Percentiles rank a stretch among this genome's conserved stretches.
Conservation (phyloP, 2,329 filamentous ascomycete species). For the Pseudogymnoascus sp. region DNA sequence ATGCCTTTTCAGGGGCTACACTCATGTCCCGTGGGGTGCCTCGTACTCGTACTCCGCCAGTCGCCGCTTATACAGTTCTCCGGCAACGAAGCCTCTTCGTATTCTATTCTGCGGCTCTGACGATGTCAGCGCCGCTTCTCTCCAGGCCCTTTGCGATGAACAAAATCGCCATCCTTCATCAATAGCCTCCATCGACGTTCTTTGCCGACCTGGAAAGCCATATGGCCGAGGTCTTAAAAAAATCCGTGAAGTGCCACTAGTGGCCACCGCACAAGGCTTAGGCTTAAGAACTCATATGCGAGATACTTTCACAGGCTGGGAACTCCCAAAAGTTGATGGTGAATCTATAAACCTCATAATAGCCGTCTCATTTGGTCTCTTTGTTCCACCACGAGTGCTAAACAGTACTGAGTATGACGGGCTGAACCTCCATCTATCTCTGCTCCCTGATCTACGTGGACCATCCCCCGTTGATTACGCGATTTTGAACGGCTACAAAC, state of each 20-base stretch:
- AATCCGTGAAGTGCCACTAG: slow-evolving; percentile 54
- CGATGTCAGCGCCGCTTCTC: slow-evolving; percentile 72
- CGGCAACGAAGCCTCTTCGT: slow-evolving; percentile 49
- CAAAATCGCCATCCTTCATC: slow-evolving; percentile 41
- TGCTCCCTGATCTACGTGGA: slow-evolving; percentile 79
- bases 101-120: slow-evolving; percentile 96
- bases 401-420: slow-evolving; percentile 68
- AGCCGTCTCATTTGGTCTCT: slow-evolving; percentile 88
- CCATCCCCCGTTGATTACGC: slow-evolving; percentile 80
- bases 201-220: slow-evolving; percentile 72
- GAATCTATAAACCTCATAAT: slow-evolving; percentile 65
- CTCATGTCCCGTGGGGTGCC: background rate
- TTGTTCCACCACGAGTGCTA: slow-evolving; percentile 73
- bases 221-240: slow-evolving; percentile 65
- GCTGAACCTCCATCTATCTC: slow-evolving; percentile 85
- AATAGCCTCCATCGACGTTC: slow-evolving; percentile 74
- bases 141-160: slow-evolving; percentile 60
- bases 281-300: slow-evolving; percentile 57
- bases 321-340: slow-evolving; percentile 44
- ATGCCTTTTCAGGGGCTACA: background rate
- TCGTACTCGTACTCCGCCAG: background rate
- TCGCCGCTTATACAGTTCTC: slow-evolving; percentile 2
- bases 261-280: slow-evolving; percentile 53
- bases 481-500: slow-evolving; percentile 52
- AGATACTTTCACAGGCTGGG: slow-evolving; percentile 77